Evolutionary conservation across 768 basidiomycete species (phyloP).

Genomic region (Pilatotrama ljubarskyi): DNA sequence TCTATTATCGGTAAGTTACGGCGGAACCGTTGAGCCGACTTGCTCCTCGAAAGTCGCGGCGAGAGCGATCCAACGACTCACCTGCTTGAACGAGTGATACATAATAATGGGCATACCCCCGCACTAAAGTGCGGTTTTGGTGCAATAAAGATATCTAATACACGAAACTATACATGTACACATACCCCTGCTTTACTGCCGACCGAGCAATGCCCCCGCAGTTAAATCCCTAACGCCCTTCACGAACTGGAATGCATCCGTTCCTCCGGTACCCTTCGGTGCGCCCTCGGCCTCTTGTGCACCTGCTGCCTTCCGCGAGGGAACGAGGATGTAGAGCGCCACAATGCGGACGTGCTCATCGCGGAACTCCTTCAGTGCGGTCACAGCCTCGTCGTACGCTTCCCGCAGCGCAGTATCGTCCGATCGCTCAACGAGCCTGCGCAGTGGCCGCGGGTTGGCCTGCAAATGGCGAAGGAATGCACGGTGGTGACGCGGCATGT

Average conservation of each 20-base stretch:
- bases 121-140: no score
- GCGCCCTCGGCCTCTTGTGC: slow-evolving; percentile 5
- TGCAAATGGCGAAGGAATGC: slow-evolving; percentile 55
- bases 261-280: slow-evolving; percentile 56
- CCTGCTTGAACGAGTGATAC: no score
- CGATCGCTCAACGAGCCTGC: slow-evolving; percentile 39
- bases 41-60: no score
- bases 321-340: slow-evolving; percentile 55
- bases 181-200: neutral
- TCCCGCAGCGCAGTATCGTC: slow-evolving; percentile 28
- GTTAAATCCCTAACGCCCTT: slow-evolving; percentile 58
- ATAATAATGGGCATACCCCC: no score
- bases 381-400: slow-evolving; percentile 52
- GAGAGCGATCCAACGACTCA: no score
- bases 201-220: slow-evolving; percentile 33
- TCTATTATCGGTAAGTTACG: no score
- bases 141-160: neutral
- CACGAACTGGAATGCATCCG: slow-evolving; percentile 54
- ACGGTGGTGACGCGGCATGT: slow-evolving; percentile 65
- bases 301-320: slow-evolving; percentile 22
- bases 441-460: slow-evolving; percentile 47
- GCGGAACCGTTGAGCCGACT: no score
- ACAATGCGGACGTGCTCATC: slow-evolving; percentile 61
- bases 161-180: neutral
- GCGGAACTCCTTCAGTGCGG: slow-evolving; percentile 53